Evolutionary conservation across 2,329 filamentous ascomycete species (phyloP).

Genomic region (Sporothrix inflata): DNA sequence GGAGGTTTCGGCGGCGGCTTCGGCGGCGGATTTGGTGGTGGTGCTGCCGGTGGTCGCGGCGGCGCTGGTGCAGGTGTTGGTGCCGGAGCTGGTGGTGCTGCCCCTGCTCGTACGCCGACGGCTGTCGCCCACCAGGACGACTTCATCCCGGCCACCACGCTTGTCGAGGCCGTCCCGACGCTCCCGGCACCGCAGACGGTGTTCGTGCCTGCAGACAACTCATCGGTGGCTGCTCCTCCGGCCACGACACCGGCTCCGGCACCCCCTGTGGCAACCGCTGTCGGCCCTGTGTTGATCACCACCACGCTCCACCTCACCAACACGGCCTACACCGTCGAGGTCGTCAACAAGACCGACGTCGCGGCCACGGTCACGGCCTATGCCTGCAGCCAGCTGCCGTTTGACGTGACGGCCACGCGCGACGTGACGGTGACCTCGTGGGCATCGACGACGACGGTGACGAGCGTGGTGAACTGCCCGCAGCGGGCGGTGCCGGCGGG

Average conservation of each 20-base stretch:
- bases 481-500: slow-evolving; percentile 3
- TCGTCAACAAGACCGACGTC: slow-evolving; percentile 20
- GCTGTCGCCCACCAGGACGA: background rate
- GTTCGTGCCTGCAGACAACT: background rate
- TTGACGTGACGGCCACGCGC: slow-evolving; percentile 24
- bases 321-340: slow-evolving; percentile 32
- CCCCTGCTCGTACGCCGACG: background rate
- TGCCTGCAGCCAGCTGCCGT: slow-evolving; percentile 28
- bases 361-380: slow-evolving; percentile 21
- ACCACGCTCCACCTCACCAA: slow-evolving; percentile 41
- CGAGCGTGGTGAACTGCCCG: background rate
- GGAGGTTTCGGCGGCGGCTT: slow-evolving; percentile 34
- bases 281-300: slow-evolving; percentile 37
- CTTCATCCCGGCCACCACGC: background rate
- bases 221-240: background rate
- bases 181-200: slow-evolving; percentile 20
- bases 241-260: background rate
- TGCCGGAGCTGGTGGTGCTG: background rate
- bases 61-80: background rate
- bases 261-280: background rate
- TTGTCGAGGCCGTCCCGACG: background rate
- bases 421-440: slow-evolving; percentile 13
- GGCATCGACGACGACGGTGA: slow-evolving; percentile 17
- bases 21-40: slow-evolving; percentile 1
- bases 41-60: background rate